phyloP scores from a whole-genome alignment of 2,329 filamentous ascomycete genomes.

The Pseudocercospora musae region DNA sequence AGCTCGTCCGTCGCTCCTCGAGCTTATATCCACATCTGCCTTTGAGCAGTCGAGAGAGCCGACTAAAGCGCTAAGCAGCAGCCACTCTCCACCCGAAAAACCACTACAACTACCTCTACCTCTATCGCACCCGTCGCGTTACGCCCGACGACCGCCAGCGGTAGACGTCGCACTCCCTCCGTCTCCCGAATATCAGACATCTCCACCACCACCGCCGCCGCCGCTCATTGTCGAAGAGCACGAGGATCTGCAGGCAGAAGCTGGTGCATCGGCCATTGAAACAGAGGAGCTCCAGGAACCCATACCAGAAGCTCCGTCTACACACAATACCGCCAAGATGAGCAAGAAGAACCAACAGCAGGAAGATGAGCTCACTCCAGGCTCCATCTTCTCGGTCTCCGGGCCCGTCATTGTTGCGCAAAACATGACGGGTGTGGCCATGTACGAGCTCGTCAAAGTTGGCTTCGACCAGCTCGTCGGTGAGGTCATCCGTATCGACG shows the following conservation, averaged over 20 bases:
- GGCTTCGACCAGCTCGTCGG: slow-evolving; percentile 89
- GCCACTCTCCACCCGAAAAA: slow-evolving; percentile 10
- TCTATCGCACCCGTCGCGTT: background rate
- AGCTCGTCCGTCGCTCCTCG: slow-evolving; percentile 60
- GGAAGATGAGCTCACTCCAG: slow-evolving; percentile 56
- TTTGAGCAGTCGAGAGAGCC: slow-evolving; percentile 25
- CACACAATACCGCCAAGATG: slow-evolving; percentile 34
- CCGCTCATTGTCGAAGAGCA: slow-evolving; percentile 6
- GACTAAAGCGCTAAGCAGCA: slow-evolving; percentile 12
- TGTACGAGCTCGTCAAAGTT: slow-evolving; percentile 98
- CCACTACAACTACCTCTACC: background rate
- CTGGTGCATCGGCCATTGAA: slow-evolving; percentile 3
- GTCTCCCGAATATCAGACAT: slow-evolving; percentile 14
- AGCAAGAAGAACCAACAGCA: slow-evolving; percentile 38
- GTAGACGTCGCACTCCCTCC: slow-evolving; percentile 21
- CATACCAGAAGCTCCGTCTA: slow-evolving; percentile 11
- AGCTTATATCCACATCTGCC: slow-evolving; percentile 53
- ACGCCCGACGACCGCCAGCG: slow-evolving; percentile 14
- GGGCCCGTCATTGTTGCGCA: slow-evolving; percentile 94
- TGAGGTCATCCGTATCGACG: slow-evolving; percentile 96
- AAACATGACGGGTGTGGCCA: slow-evolving; percentile 97
- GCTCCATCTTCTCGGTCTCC: slow-evolving; percentile 69
- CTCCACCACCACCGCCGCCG: slow-evolving; percentile 6
- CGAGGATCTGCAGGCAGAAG: slow-evolving; percentile 13
- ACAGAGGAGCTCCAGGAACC: slow-evolving; percentile 12